phyloP scores from a whole-genome alignment of 805 yeast genomes.

The Barnettozyma siamensis region DNA sequence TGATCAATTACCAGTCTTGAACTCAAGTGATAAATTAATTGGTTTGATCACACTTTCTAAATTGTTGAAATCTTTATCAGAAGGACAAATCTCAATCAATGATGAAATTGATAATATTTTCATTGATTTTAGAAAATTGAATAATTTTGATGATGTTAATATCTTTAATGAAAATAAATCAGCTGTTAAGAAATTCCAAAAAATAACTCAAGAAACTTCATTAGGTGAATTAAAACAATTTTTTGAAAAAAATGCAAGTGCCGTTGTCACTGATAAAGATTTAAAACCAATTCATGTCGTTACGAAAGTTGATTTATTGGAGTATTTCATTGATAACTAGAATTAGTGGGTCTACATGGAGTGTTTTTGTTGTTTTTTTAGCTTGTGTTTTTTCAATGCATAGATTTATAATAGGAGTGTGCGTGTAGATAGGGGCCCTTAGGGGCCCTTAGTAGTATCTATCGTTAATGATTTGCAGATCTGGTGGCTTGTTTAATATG shows the following conservation, averaged over 20 bases:
- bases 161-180: constrained; percentile 57
- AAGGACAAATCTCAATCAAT: constrained; percentile 49
- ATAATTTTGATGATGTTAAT: constrained; percentile 52
- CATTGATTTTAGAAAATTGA: constrained; percentile 69
- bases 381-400: too few relatives aligned
- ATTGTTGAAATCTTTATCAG: constrained; percentile 60
- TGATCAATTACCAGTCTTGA: constrained; percentile 79
- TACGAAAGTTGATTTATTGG: constrained; percentile 78
- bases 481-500: not conserved
- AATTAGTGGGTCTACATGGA: too few relatives aligned
- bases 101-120: constrained; percentile 54
- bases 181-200: constrained; percentile 60
- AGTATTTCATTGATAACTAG: constrained; percentile 30
- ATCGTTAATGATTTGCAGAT: too few relatives aligned
- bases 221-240: constrained; percentile 66
- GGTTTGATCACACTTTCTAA: constrained; percentile 76
- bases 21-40: constrained; percentile 44
- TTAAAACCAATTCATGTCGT: constrained; percentile 76
- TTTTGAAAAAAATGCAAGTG: constrained; percentile 81
- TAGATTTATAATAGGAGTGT: too few relatives aligned
- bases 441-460: too few relatives aligned
- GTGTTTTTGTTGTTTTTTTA: too few relatives aligned
- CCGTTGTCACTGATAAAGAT: constrained; percentile 69
- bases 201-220: constrained; percentile 60
- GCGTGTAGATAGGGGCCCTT: too few relatives aligned